Percentiles rank a stretch among this genome's conserved stretches.
phyloP scores from a whole-genome alignment of 1,139 yeast genomes.

The Pichia sp. region DNA sequence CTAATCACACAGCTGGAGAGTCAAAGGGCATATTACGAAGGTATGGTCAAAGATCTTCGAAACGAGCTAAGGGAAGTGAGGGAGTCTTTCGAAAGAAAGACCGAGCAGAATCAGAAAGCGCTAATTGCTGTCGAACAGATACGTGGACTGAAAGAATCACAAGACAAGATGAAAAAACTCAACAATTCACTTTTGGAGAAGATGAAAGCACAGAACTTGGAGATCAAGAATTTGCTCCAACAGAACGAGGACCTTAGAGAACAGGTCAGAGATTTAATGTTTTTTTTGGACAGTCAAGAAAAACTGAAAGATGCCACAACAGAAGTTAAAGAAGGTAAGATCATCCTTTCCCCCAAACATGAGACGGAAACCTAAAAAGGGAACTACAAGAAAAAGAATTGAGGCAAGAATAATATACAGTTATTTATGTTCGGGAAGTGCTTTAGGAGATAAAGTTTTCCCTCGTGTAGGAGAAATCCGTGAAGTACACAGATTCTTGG shows the following conservation, averaged over 20 bases:
- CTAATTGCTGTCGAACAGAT: no score
- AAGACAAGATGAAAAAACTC: slow-evolving; percentile 41
- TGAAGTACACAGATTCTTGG: slow-evolving; percentile 27
- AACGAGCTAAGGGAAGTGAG: slow-evolving; percentile 21
- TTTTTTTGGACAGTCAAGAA: slow-evolving; percentile 65
- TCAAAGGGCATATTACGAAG: slow-evolving; percentile 81
- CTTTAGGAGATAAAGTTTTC: slow-evolving; percentile 11
- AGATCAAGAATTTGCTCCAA: slow-evolving; percentile 31
- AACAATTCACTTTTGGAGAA: slow-evolving; percentile 53
- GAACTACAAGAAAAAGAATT: neutral
- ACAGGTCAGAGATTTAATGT: slow-evolving; percentile 77
- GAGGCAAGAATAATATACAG: neutral
- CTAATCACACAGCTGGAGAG: slow-evolving; percentile 77
- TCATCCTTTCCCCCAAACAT: slow-evolving; percentile 34
- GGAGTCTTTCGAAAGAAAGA: slow-evolving; percentile 7
- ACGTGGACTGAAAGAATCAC: neutral
- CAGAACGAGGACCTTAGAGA: slow-evolving; percentile 52
- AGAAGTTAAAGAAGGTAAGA: slow-evolving; percentile 65
- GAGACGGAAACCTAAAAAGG: slow-evolving; percentile 2
- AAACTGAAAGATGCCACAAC: slow-evolving; percentile 64
- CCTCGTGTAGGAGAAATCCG: slow-evolving; percentile 26
- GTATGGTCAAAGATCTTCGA: slow-evolving; percentile 12
- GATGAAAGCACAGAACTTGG: slow-evolving; percentile 40
- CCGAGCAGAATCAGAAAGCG: slow-evolving; percentile 1
- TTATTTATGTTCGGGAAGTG: neutral